These are phyloP conservation scores for Nepenthes gracilis DNA, from an alignment of 148 eudicot species.

Conservation along the genomic window DNA sequence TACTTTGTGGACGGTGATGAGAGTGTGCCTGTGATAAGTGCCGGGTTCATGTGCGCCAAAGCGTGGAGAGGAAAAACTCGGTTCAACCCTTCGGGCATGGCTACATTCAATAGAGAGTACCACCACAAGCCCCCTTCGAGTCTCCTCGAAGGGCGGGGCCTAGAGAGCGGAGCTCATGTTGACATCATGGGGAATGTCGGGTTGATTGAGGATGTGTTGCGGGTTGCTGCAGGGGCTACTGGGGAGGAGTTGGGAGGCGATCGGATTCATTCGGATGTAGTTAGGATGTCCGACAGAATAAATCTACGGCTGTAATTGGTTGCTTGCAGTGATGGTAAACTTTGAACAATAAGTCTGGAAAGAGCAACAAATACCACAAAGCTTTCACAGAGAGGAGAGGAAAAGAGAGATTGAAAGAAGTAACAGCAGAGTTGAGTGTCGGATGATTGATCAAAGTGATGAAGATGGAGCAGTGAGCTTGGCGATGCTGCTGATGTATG, in stretches of 20 bases:
- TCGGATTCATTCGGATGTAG: slow-evolving; percentile 56
- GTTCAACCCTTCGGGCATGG: slow-evolving; percentile 73
- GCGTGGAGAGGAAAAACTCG: slow-evolving; percentile 84
- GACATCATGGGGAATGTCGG: slow-evolving; percentile 85
- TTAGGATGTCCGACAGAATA: slow-evolving; percentile 71
- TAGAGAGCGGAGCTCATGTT: slow-evolving; percentile 88
- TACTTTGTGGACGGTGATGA: slow-evolving; percentile 80
- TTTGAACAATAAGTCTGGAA: too few species aligned
- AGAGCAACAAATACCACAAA: too few species aligned
- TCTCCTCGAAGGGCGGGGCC: slow-evolving; percentile 77
- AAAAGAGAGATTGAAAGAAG: too few species aligned
- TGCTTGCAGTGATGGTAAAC: background rate
- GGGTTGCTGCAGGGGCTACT: slow-evolving; percentile 80
- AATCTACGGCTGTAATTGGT: slow-evolving; percentile 32
- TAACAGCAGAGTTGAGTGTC: too few species aligned
- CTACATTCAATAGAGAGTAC: slow-evolving; percentile 58
- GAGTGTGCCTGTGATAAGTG: slow-evolving; percentile 80
- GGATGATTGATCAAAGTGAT: too few species aligned
- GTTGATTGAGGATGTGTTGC: slow-evolving; percentile 62
- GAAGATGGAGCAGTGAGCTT: too few species aligned
- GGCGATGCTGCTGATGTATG: too few species aligned
- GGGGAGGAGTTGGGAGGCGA: slow-evolving; percentile 80
- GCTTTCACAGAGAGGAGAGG: too few species aligned
- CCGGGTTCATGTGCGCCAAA: slow-evolving; percentile 81
- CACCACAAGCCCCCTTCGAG: slow-evolving; percentile 72